Evolutionary conservation across 345 rosid genomes (phyloP).

Genomic region (Fremontodendron californicum): DNA sequence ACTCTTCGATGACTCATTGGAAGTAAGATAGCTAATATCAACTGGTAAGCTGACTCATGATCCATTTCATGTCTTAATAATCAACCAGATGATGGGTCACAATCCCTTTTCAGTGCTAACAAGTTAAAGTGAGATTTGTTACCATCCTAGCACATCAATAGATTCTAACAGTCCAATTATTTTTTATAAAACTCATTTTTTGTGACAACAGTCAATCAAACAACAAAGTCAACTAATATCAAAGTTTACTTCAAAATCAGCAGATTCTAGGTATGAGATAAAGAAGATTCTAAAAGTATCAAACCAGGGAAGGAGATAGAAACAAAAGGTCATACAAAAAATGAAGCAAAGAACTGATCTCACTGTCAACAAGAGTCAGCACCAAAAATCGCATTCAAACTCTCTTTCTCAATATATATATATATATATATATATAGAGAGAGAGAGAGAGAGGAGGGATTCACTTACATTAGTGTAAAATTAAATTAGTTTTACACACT

Average conservation of each 20-base stretch:
- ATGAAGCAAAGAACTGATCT: background rate
- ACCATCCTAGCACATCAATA: background rate
- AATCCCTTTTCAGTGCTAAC: slow-evolving; percentile 10
- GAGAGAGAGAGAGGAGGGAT: background rate
- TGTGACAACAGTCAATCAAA: background rate
- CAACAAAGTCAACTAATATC: background rate
- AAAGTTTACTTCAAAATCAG: background rate
- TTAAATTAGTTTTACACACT: no score
- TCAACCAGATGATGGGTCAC: slow-evolving; percentile 3
- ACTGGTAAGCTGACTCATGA: background rate
- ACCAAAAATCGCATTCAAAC: background rate
- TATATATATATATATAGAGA: no score
- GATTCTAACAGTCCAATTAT: background rate
- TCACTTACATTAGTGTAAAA: no score
- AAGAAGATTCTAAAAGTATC: background rate
- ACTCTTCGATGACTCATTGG: background rate
- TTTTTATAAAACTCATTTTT: background rate
- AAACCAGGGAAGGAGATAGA: background rate
- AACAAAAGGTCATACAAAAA: background rate
- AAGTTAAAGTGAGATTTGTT: background rate
- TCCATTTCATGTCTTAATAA: background rate
- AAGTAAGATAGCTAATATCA: slow-evolving; percentile 2
- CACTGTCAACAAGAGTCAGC: background rate
- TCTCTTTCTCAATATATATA: background rate
- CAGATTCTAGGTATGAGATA: background rate